Evolutionary conservation across 164 flowering plant genomes (phyloP).

Genomic region (Cinnamomum chago): DNA sequence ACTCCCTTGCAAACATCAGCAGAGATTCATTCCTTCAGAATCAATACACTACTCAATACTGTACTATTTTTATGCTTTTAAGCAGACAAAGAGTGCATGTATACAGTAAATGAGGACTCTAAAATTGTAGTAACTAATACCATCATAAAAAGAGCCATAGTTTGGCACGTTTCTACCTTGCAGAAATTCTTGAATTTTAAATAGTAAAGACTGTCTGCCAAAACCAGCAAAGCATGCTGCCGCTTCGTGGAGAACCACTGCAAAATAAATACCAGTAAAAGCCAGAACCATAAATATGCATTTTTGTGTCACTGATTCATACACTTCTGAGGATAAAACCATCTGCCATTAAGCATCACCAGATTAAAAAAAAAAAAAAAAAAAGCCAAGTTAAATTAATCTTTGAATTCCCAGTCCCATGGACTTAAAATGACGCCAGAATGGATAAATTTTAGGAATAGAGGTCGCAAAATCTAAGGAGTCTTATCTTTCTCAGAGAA

Average conservation of each 20-base stretch:
- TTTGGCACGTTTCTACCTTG: slow-evolving; percentile 39
- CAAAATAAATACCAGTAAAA: slow-evolving; percentile 15
- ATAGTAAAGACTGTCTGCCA: slow-evolving; percentile 89
- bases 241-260: slow-evolving; percentile 99
- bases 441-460: not conserved
- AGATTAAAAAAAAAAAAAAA: too few relatives aligned
- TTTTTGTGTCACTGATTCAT: not conserved
- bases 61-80: too few relatives aligned
- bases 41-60: too few relatives aligned
- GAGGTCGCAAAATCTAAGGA: not conserved
- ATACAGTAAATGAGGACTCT: too few relatives aligned
- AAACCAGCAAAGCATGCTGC: slow-evolving; percentile 75
- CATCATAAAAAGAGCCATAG: not conserved
- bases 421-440: not conserved
- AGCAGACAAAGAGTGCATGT: too few relatives aligned
- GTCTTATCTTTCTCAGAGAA: too few relatives aligned
- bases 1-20: too few relatives aligned
- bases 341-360: not conserved
- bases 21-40: too few relatives aligned
- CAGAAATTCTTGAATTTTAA: slow-evolving; percentile 73
- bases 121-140: not conserved
- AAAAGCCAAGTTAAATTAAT: not conserved
- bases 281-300: not conserved
- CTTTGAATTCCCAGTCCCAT: not conserved
- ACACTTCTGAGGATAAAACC: not conserved